Base-by-base conservation (phyloP, 2,329 filamentous ascomycete genomes). In the Colletotrichum higginsianum region DNA sequence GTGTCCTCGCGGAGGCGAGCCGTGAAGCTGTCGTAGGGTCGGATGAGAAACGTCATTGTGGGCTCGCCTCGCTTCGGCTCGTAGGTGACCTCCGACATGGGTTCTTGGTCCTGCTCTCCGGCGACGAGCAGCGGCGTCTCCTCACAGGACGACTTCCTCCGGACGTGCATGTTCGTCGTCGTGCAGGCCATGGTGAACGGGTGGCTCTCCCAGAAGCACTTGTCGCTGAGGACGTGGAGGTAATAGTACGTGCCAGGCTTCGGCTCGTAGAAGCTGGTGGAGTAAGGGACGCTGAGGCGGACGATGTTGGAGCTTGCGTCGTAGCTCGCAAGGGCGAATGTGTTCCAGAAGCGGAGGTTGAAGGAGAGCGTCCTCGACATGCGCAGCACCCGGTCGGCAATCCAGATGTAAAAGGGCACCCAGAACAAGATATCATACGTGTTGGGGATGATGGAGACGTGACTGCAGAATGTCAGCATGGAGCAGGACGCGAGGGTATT, bases 371-470 rank as follows among this genome's bases (percentile, higher is more conserved):
- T 81, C 1, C 87, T 84, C 0, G 81, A 63, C 4, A 84, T 68
- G 0, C 89, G 84, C 0, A 87, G 66, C 9, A 84, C 60, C 2
- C 88, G 83, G 64, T 90, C 88, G 1, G 83, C 75, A 0, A 81
- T 61, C 88, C 88, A 90, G 38, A 89, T 81, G 13, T 78, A 77
- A 3, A 84, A 78, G 3, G 85, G 86, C 0, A 85, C 79, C 84
- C 86, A 90, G 62, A 88, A 84, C 23, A 87, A 83, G 11, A 77
- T 75, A 63, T 88, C 85, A 68, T 84, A 89, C 57, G 83, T 78
- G 23, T 84, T 84, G 7, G 80, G 77, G 70, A 88, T 89, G 26
- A 89, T 87, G n/a, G 88, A 80, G 68, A 88, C 80, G 74, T 91
- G 81, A 66, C 86, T 81, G 75, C 74, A 1, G 16, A 30, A 21